Percentiles rank a stretch among this genome's conserved stretches.
Evolutionary conservation across 2,329 filamentous ascomycete species (phyloP).

Genomic region (Neocatenulostroma microsporum): DNA sequence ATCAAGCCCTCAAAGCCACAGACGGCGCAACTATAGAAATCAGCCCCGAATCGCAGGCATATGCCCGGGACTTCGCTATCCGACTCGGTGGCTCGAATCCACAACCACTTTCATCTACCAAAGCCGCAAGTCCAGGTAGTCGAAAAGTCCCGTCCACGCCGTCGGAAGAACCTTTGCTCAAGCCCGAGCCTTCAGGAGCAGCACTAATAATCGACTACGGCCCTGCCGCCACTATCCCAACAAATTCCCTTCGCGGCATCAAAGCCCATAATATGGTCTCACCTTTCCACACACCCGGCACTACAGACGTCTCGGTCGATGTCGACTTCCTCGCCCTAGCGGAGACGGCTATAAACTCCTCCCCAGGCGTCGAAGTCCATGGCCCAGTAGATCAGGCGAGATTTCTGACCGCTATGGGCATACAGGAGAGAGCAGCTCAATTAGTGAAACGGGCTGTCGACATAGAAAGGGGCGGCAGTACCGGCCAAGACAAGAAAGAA

Average conservation of each 20-base stretch:
- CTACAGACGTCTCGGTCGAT: slow-evolving; percentile 83
- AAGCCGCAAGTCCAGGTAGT: slow-evolving; percentile 15
- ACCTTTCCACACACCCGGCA: slow-evolving; percentile 70
- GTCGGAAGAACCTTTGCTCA: slow-evolving; percentile 35
- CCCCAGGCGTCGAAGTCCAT: slow-evolving; percentile 78
- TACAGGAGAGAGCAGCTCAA: slow-evolving; percentile 65
- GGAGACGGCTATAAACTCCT: slow-evolving; percentile 68
- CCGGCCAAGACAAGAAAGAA: slow-evolving; percentile 24
- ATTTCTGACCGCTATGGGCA: slow-evolving; percentile 76
- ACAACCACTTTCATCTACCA: slow-evolving; percentile 10
- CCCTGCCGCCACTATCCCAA: slow-evolving; percentile 65
- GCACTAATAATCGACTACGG: slow-evolving; percentile 97
- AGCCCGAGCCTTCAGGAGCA: slow-evolving; percentile 63
- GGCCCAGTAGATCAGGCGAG: slow-evolving; percentile 79
- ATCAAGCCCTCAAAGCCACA: slow-evolving; percentile 61
- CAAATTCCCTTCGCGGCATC: slow-evolving; percentile 88
- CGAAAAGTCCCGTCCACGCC: slow-evolving; percentile 13
- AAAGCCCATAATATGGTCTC: slow-evolving; percentile 66
- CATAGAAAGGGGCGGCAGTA: slow-evolving; percentile 21
- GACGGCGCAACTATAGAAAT: slow-evolving; percentile 74
- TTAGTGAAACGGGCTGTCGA: slow-evolving; percentile 46
- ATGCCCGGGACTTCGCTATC: slow-evolving; percentile 70
- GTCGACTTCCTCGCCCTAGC: slow-evolving; percentile 87
- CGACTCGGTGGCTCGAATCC: slow-evolving; percentile 64
- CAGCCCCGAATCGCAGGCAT: slow-evolving; percentile 76